Conservation (phyloP, 805 yeast genomes). For the Starmerella geochares region DNA sequence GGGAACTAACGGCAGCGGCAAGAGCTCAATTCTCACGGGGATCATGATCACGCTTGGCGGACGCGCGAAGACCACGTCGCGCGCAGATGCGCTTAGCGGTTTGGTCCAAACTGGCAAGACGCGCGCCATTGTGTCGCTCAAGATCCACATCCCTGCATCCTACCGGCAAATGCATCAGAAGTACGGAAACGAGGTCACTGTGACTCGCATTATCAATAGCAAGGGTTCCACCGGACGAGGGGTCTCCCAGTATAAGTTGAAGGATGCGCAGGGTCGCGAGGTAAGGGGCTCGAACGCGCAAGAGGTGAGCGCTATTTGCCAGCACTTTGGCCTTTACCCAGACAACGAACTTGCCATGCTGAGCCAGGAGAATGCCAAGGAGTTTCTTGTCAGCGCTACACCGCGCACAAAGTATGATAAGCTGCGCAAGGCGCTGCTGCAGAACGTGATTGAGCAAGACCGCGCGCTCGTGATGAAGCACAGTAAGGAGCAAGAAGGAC, state of each 20-base stretch:
- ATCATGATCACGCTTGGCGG: conserved; percentile 82
- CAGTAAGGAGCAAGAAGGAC: conserved; percentile 18
- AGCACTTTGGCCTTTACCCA: conserved; percentile 63
- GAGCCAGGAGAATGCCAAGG: conserved; percentile 88
- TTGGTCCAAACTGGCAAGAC: conserved; percentile 68
- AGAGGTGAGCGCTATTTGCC: conserved; percentile 58
- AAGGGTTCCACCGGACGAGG: conserved; percentile 34
- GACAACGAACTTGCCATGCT: conserved; percentile 87
- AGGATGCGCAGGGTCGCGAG: conserved; percentile 41
- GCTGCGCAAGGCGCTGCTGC: conserved; percentile 47
- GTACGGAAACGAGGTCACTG: conserved; percentile 58
- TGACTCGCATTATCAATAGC: conserved; percentile 53
- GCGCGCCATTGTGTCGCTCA: conserved; percentile 57
- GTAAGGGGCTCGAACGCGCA: conserved; percentile 43
- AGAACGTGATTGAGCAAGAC: conserved; percentile 33
- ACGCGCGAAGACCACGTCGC: conserved; percentile 72
- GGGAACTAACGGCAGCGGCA: conserved; percentile 88
- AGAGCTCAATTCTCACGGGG: conserved; percentile 79
- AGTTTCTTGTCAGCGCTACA: conserved; percentile 69
- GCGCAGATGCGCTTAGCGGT: conserved; percentile 63
- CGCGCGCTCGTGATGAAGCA: conserved; percentile 34
- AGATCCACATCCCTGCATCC: conserved; percentile 47
- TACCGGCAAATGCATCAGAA: conserved; percentile 51
- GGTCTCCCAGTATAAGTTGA: conserved; percentile 43
- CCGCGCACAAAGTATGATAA: conserved; percentile 61